Base-by-base conservation (phyloP, 768 basidiomycete genomes). In the Xerocomellus chrysenteron region DNA sequence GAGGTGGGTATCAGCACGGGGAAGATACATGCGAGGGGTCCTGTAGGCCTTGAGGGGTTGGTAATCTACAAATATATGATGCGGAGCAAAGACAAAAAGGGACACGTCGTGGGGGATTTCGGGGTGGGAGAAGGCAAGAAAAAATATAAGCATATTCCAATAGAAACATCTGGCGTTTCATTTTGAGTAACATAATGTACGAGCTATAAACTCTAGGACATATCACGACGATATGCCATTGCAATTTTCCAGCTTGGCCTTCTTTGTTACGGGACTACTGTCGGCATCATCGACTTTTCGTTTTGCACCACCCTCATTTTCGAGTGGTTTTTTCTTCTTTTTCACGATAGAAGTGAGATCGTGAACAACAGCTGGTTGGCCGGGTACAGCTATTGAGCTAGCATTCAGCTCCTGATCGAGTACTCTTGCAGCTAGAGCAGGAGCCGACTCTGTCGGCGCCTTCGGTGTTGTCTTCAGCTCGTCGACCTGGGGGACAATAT, bases 1-100 rank as follows among this genome's bases (percentile, higher is more conserved):
- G 97, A 98, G 73, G 96, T 99, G 0, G 97, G 97, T 10, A 97
- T 99, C 66, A 91, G 90, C 70, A 99, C 97, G 0, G 95, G 96
- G 1, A 86, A 91, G 67, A 96, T 97, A 54, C 97, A 99, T 67
- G 95, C 97, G 16, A 80, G 96, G 41, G 97, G 97, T 4, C 97
- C 97, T 0, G 96, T 98, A 2, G 96, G 96, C 0, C 78, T 98
- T 50, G 92, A 98, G 61, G 94, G 94, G 2, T 77, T 97, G 60
- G 90, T 94, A 40, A 97, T 87, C 55, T 98, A 99, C 80, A 98
- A 98, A 76, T 99, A 98, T 73, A 85, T 94, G 78, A 74, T 98
- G 75, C 78, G 82, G 73, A 94, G 94, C 73, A 84, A 77, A 63
- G 86, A 76, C 47, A 78, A 77, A 44, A 77, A 73, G 48, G 97